Conservation (phyloP, 257 asterid genomes). For the Marsdenia floribunda region DNA sequence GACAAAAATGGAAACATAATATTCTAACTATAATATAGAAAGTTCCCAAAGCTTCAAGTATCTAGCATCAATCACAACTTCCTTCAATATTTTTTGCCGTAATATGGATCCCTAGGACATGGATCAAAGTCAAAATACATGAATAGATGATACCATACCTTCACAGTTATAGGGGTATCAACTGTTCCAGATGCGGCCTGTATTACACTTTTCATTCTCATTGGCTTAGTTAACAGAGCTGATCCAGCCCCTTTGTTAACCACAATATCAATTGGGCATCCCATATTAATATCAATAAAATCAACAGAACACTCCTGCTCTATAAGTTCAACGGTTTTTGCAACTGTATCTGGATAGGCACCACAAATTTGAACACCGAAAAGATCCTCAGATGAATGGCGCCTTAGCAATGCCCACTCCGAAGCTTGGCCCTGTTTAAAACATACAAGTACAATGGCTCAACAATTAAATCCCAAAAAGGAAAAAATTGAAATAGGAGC, state of each 20-base stretch:
- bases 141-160: slow-evolving; percentile 36
- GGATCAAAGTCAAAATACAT: neutral
- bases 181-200: slow-evolving; percentile 74
- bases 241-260: slow-evolving; percentile 96
- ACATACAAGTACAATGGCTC: slow-evolving; percentile 6
- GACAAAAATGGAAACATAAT: too few relatives aligned
- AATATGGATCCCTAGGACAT: too few relatives aligned
- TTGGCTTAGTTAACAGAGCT: slow-evolving; percentile 80
- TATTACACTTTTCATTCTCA: slow-evolving; percentile 79
- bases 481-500: neutral
- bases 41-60: too few relatives aligned
- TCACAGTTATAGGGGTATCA: slow-evolving; percentile 66
- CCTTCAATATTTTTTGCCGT: too few relatives aligned
- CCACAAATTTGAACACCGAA: slow-evolving; percentile 99
- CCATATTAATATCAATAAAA: slow-evolving; percentile 95
- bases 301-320: slow-evolving; percentile 86
- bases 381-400: slow-evolving; percentile 81
- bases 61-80: too few relatives aligned
- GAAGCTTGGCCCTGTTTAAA: slow-evolving; percentile 88
- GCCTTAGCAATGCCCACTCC: slow-evolving; percentile 98
- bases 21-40: too few relatives aligned
- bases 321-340: slow-evolving; percentile 86
- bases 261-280: slow-evolving; percentile 94
- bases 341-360: slow-evolving; percentile 89
- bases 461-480: neutral